phyloP scores from a whole-genome alignment of 768 basidiomycete genomes.

The Lyophyllum atratum region DNA sequence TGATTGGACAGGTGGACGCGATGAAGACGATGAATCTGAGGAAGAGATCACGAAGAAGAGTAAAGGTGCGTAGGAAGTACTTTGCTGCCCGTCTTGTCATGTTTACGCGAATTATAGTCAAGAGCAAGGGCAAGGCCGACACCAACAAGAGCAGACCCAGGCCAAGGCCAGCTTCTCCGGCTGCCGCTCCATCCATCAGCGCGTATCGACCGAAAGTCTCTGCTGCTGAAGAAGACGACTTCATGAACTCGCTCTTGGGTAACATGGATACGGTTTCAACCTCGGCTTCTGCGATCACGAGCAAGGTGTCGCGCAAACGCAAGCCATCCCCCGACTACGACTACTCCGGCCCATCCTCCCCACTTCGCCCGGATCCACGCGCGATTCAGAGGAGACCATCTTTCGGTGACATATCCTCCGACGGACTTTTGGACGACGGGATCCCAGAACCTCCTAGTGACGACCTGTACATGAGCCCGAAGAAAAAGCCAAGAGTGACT shows the following conservation, averaged over 20 bases:
- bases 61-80: constrained; percentile 34
- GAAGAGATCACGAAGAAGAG: constrained; percentile 50
- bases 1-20: constrained; percentile 73
- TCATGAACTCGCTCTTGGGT: constrained; percentile 82
- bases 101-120: constrained; percentile 20
- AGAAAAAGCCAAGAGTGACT: constrained; percentile 59
- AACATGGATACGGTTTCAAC: constrained; percentile 58
- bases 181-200: constrained; percentile 62
- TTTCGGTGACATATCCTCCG: constrained; percentile 47
- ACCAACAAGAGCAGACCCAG: constrained; percentile 43
- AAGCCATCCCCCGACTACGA: constrained; percentile 58
- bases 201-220: constrained; percentile 81
- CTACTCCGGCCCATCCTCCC: constrained; percentile 42
- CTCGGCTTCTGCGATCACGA: constrained; percentile 32
- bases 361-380: constrained; percentile 25
- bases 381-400: constrained; percentile 35
- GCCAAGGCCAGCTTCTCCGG: constrained; percentile 51
- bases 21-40: constrained; percentile 58
- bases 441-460: constrained; percentile 49
- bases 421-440: constrained; percentile 41
- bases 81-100: not conserved
- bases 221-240: constrained; percentile 82
- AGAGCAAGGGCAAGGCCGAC: constrained; percentile 45
- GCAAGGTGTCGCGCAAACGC: constrained; percentile 55
- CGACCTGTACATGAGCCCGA: constrained; percentile 65